Evolutionary conservation across 2,329 filamentous ascomycete species (phyloP).

Genomic region (Arachnomyces sp.): DNA sequence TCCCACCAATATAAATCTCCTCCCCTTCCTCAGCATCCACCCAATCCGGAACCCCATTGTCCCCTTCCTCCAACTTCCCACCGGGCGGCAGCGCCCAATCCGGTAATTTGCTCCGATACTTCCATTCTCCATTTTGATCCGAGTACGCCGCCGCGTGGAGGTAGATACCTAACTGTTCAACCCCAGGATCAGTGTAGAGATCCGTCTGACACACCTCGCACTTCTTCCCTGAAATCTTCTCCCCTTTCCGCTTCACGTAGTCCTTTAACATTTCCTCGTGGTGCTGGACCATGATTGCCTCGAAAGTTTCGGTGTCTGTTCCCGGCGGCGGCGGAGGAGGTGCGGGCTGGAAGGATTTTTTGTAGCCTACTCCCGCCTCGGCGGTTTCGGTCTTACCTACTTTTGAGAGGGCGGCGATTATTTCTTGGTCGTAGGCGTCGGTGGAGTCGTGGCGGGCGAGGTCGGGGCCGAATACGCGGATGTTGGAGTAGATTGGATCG

Average conservation of each 20-base stretch:
- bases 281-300: conserved; percentile 34
- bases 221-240: conserved; percentile 80
- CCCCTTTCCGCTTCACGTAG: conserved; percentile 84
- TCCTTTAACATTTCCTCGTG: conserved; percentile 80
- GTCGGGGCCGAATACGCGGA: conserved; percentile 76
- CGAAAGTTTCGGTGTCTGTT: conserved; percentile 30
- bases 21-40: conserved; percentile 29
- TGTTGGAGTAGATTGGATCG: conserved; percentile 95
- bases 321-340: conserved; percentile 29
- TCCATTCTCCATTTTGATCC: conserved; percentile 74
- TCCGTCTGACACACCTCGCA: conserved; percentile 80
- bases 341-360: conserved; percentile 44
- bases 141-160: conserved; percentile 88
- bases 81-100: conserved; percentile 77
- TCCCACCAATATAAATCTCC: conserved; percentile 31
- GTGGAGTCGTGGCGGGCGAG: conserved; percentile 63
- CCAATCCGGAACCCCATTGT: conserved; percentile 54
- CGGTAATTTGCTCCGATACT: conserved; percentile 77
- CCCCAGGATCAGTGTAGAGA: conserved; percentile 84
- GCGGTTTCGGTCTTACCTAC: conserved; percentile 95
- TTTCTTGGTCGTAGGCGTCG: conserved; percentile 74
- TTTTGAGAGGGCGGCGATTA: conserved; percentile 72
- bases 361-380: conserved; percentile 74
- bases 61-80: conserved; percentile 55
- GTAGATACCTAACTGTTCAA: conserved; percentile 86